Evolutionary conservation across 768 basidiomycete species (phyloP), one percentile per base, ranked within the genome.

Genomic region (Tricholoma sp.): DNA sequence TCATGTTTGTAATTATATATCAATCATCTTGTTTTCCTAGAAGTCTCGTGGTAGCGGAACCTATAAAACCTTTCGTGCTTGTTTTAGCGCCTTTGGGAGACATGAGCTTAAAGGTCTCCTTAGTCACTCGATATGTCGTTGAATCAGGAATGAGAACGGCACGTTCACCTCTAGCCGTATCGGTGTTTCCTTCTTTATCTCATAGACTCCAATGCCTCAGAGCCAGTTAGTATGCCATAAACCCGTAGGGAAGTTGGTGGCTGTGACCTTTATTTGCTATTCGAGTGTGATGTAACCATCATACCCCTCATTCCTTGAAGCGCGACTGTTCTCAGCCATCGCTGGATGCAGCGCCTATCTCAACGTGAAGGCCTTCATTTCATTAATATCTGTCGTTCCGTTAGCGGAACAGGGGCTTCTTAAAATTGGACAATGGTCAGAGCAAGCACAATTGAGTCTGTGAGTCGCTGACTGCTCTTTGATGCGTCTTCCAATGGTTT

Each of bases 381-480:
- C 24, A 27, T 16, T 2, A 9, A 43, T 43, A 21, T 0, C 19
- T 21, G 19, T 19, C 8, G 41, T 29, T 31, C 29, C 3, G 37
- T 50, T 18, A 14, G 35, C 54, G 53, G 52, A 31, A 50, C 50
- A 21, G 55, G 16, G 35, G 5, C 34, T 12, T 50, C 27, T 55
- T 14, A 55, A 4, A 29, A 16, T 56, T 41, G 57, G 46, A 57
- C 31, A 41, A 69, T 69, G 65, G 66, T 65, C 41, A 64, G 64
- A 59, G 62, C 60, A 32, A 65, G 57, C 41, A 47, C 60, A 53
- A 63, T 64, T 63, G 68, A 64, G 56, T 61, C 64, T 53, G 67
- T 69, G 61, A 69, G 68, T 69, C 47, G 50, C 35, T 50, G 34
- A 29, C 19, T 50, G 45, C 32, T 53, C 52, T 34, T 56, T 52